Percentiles rank a stretch among this genome's conserved stretches.
These are phyloP conservation scores for Nannizzia gypsea DNA, from an alignment of 2,329 filamentous ascomycete species.

Conservation along the genomic window DNA sequence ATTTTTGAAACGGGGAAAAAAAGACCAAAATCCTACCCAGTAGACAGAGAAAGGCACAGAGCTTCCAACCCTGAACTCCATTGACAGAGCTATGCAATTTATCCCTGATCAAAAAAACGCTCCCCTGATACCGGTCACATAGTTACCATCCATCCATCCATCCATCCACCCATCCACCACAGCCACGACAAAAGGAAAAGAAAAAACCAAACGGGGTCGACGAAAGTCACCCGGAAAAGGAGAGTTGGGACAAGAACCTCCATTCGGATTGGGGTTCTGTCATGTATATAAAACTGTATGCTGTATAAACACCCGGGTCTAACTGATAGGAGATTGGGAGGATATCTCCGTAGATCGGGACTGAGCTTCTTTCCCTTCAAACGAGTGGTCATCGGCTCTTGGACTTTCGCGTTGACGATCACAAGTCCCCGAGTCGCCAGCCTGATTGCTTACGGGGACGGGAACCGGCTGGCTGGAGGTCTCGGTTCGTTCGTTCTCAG, in stretches of 20 bases:
- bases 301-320: no score
- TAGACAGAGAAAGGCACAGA: not conserved
- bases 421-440: not conserved
- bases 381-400: not conserved
- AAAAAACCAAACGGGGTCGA: not conserved
- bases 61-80: not conserved
- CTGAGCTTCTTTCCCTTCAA: conserved; percentile 9
- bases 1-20: not conserved
- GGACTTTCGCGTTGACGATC: not conserved
- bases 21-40: not conserved
- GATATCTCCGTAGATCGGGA: conserved; percentile 7
- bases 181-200: not conserved
- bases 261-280: not conserved
- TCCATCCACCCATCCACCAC: not conserved
- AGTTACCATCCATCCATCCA: not conserved
- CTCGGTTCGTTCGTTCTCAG: conserved; percentile 35
- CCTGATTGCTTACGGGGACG: not conserved
- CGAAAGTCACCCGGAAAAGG: not conserved
- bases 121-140: not conserved
- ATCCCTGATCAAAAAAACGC: not conserved
- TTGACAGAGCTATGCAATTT: not conserved
- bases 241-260: not conserved
- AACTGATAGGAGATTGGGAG: not conserved
- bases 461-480: not conserved
- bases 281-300: not conserved